Base-by-base conservation (phyloP, 129 eudicot genomes). In the Lonicera japonica region DNA sequence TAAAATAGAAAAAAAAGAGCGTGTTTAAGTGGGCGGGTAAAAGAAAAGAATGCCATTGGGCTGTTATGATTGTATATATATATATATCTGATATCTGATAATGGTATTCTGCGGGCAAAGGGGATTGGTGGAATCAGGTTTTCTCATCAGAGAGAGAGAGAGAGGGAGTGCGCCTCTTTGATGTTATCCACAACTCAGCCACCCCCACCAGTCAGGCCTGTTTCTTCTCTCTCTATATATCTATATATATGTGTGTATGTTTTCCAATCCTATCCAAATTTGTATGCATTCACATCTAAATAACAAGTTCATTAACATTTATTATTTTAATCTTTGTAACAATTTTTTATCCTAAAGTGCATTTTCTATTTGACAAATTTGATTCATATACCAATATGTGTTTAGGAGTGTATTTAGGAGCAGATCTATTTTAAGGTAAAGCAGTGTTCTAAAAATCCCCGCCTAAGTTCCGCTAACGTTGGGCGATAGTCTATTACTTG, bases 161-260 rank as follows among this genome's bases (percentile, higher is more conserved):
- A 38, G 10, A 75, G 69, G 72, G 70, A 48, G 36, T 48, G 21
- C 53, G 69, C 60, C 68, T 70, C 68, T 59, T 73, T 75, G 70
- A 71, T 79, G 76, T 67, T 77, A 80, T 83, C 90, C 90, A 70
- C 66, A 76, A 65, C 51, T 24, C 75, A 41, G 22, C 39, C n/a
- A n/a, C 59, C 54, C 34, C 56, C 75, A 23, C 64, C 62, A 50
- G 70, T 57, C 80, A 65, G 80, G 77, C 58, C 45, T 52, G 53
- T 45, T 61, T 18, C 41, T 76, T 54, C 65, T 59, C 72, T 64
- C 34, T 51, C 75, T 29, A 25, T 64, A 41, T 57, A 64, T 65
- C 43, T 36, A 20, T 59, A 53, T 16, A 46, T 65, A 56, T 74
- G 48, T 66, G n/a, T n/a, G n/a, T n/a, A n/a, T n/a, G n/a, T 70